Evolutionary conservation across 1,139 yeast species (phyloP), one percentile per base, ranked within the genome.

Genomic region (Meyerozyma elateridarum): DNA sequence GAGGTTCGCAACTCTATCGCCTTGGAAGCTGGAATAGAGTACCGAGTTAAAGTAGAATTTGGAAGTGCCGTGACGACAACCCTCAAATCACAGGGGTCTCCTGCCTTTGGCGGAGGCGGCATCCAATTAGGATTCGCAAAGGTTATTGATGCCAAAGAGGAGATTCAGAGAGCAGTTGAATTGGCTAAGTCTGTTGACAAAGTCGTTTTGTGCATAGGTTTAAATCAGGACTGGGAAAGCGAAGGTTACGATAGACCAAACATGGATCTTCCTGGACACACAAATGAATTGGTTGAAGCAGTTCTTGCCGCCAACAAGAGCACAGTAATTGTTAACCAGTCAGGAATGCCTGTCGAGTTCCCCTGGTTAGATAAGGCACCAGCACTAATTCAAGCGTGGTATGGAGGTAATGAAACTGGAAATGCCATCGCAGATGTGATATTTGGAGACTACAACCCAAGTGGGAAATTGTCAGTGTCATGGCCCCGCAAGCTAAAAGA

Each of bases 271-370:
- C 83, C 84, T 27, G 71, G 71, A 8, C 50, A 56, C 35, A 67
- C 75, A 25, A 65, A 74, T 39, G 58, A 62, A 28, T 57, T 77
- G 35, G 61, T 76, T 16, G 54, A 48, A 19, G 73, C 63, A 20
- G 66, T 77, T 36, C 15, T 29, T 31, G 39, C 54, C 41, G 30
- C 35, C 38, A 36, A 60, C 49, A 42, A 51, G 65, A 71, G 40
- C 20, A 40, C 67, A 18, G 41, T 51, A 28, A 59, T 76, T 28
- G 79, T 76, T 15, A 69, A 73, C 52, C 82, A 76, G 49, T 66
- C 79, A 3, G 84, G 84, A 33, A 64, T 79, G 8, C 83, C 85
- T 1, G 81, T 77, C 17, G 60, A 70, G 20, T 59, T 78, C 65
- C 79, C 80, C 19, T 76, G 82, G 80, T 49, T 61, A 9, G 52